phyloP scores from a whole-genome alignment of 2,329 filamentous ascomycete genomes.

The Zarea fungicola region DNA sequence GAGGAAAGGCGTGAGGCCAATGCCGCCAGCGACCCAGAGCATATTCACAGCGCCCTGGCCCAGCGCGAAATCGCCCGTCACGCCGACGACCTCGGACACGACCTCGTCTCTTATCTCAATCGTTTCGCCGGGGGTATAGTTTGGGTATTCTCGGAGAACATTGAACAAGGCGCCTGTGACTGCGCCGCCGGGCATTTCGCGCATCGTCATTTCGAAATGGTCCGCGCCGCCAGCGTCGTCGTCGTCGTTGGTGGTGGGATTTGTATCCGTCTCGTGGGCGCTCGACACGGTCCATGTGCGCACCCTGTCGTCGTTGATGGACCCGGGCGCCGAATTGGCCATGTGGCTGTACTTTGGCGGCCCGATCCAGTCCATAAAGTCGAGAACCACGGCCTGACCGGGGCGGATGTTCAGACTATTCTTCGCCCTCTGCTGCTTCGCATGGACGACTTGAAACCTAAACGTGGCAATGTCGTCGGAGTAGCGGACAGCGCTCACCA shows the following conservation, averaged over 20 bases:
- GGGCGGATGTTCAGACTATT: background rate
- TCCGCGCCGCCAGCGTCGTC: background rate
- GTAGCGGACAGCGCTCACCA: background rate
- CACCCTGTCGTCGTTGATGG: constrained; percentile 1
- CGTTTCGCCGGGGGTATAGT: background rate
- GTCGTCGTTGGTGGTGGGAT: too few relatives aligned
- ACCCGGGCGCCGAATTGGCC: background rate
- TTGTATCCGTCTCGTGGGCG: background rate
- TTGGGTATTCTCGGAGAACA: background rate
- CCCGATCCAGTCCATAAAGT: constrained; percentile 6
- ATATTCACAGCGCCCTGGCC: background rate
- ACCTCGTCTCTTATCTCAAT: background rate
- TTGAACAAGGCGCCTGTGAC: background rate
- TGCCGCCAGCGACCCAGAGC: background rate
- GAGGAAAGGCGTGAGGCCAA: background rate
- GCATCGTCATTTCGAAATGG: constrained; percentile 5
- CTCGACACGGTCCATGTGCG: constrained; percentile 5
- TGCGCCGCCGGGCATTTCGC: background rate
- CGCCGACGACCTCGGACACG: background rate
- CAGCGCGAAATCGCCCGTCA: background rate
- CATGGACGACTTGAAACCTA: background rate
- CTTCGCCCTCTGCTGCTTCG: too few relatives aligned
- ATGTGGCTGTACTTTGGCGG: constrained; percentile 5
- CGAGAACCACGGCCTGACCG: background rate
- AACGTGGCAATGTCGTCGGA: background rate